Conservation (phyloP, 805 yeast species). For the Candida taoyuanica region DNA sequence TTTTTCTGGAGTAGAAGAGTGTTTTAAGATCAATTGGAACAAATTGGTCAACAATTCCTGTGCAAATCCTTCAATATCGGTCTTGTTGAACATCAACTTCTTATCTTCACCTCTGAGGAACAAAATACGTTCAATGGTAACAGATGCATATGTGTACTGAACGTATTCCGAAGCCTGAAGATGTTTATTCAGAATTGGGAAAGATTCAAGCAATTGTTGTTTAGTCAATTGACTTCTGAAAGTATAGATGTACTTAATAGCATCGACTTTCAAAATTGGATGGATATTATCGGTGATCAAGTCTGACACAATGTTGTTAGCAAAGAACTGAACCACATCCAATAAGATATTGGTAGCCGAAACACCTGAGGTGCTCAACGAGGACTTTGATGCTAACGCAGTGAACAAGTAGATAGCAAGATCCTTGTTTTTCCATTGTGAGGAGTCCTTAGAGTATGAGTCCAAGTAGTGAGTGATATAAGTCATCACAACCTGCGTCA, state of each 20-base stretch:
- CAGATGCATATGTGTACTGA: conserved; percentile 89
- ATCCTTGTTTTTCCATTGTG: conserved; percentile 83
- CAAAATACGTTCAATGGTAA: conserved; percentile 84
- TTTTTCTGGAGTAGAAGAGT: conserved; percentile 73
- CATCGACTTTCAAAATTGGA: conserved; percentile 85
- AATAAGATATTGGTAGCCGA: conserved; percentile 78
- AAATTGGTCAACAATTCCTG: conserved; percentile 60
- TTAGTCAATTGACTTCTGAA: conserved; percentile 93
- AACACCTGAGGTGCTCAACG: conserved; percentile 81
- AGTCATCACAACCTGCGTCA: conserved; percentile 68
- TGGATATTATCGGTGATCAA: conserved; percentile 53
- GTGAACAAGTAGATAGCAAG: conserved; percentile 82
- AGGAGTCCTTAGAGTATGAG: conserved; percentile 38
- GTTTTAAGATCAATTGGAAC: conserved; percentile 59
- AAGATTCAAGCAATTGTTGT: conserved; percentile 69
- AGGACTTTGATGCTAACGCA: conserved; percentile 87
- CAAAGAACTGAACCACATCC: conserved; percentile 84
- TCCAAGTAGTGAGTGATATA: conserved; percentile 66
- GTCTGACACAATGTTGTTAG: conserved; percentile 77
- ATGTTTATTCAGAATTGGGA: conserved; percentile 74
- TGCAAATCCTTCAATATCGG: conserved; percentile 63
- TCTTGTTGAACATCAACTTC: conserved; percentile 60
- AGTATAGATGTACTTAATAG: conserved; percentile 82
- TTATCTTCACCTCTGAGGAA: conserved; percentile 63
- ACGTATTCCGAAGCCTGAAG: conserved; percentile 66